Conservation (phyloP, 805 yeast species). For the Naumovozyma dairenensis region DNA sequence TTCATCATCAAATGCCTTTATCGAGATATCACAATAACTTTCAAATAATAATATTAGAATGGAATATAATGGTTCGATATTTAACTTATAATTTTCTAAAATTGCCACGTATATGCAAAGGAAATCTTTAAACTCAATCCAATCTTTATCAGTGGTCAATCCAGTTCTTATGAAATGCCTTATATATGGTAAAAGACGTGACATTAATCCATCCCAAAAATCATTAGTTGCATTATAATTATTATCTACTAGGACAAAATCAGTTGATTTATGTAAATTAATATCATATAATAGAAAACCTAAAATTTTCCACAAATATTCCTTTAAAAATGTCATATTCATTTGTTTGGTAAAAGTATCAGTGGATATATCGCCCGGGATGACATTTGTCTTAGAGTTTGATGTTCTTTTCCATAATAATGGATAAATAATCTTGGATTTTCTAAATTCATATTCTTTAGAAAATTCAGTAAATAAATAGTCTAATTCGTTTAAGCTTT, state of each 20-base stretch:
- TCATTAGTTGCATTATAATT: slow-evolving; percentile 48
- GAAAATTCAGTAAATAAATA: slow-evolving; percentile 52
- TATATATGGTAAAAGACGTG: slow-evolving; percentile 52
- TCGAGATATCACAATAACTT: slow-evolving; percentile 47
- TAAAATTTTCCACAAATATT: slow-evolving; percentile 49
- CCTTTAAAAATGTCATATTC: slow-evolving; percentile 31
- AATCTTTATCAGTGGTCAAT: slow-evolving; percentile 34
- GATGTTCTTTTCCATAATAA: slow-evolving; percentile 36
- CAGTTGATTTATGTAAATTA: slow-evolving; percentile 52
- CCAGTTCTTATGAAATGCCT: slow-evolving; percentile 36
- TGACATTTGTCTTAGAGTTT: slow-evolving; percentile 8
- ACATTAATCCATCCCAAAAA: slow-evolving; percentile 62
- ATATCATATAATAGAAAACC: slow-evolving; percentile 77
- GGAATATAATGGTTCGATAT: slow-evolving; percentile 49
- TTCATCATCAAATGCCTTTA: slow-evolving; percentile 46
- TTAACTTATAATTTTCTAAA: slow-evolving; percentile 61
- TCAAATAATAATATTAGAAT: slow-evolving; percentile 50
- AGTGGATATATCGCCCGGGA: slow-evolving; percentile 22
- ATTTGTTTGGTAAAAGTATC: slow-evolving; percentile 22
- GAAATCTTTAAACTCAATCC: slow-evolving; percentile 47
- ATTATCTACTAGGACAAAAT: slow-evolving; percentile 51
- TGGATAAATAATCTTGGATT: slow-evolving; percentile 63
- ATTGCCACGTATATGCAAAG: slow-evolving; percentile 67
- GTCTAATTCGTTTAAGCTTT: slow-evolving; percentile 58
- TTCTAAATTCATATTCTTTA: slow-evolving; percentile 61